Percentiles rank a stretch among this genome's conserved stretches.
phyloP scores from a whole-genome alignment of 768 basidiomycete species.

The Tulasnella sp. region DNA sequence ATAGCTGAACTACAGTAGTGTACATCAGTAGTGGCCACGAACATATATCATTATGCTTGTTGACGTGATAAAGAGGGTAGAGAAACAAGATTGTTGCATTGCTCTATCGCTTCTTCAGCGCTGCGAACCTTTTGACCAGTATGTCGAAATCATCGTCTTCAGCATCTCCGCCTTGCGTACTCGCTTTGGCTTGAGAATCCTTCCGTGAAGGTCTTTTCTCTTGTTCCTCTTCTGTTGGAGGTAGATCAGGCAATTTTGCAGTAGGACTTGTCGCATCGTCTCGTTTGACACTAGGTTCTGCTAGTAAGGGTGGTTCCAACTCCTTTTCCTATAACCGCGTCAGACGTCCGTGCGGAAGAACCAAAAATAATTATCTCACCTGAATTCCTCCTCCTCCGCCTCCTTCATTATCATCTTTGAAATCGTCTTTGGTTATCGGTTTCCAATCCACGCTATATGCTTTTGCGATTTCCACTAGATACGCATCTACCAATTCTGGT shows the following conservation, averaged over 20 bases:
- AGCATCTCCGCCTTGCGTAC: slow-evolving; percentile 20
- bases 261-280: slow-evolving; percentile 4
- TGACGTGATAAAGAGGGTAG: no score
- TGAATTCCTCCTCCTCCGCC: slow-evolving; percentile 23
- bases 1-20: neutral
- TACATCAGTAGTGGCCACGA: neutral
- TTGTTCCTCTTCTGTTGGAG: slow-evolving; percentile 36
- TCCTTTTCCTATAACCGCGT: neutral
- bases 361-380: slow-evolving; percentile 22
- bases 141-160: slow-evolving; percentile 59
- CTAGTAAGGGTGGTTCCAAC: slow-evolving; percentile 6
- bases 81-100: no score
- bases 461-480: slow-evolving; percentile 78
- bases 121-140: slow-evolving; percentile 69
- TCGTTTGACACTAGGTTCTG: slow-evolving; percentile 5
- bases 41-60: neutral
- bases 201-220: slow-evolving; percentile 14
- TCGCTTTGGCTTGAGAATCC: neutral
- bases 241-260: slow-evolving; percentile 38
- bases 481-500: slow-evolving; percentile 66
- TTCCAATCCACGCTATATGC: slow-evolving; percentile 67
- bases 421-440: slow-evolving; percentile 12
- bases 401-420: slow-evolving; percentile 21
- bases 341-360: neutral
- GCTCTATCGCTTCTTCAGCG: slow-evolving; percentile 74